Evolutionary conservation across 2,329 filamentous ascomycete species (phyloP), one percentile per base, ranked within the genome.

Genomic region (Neurospora sp.): DNA sequence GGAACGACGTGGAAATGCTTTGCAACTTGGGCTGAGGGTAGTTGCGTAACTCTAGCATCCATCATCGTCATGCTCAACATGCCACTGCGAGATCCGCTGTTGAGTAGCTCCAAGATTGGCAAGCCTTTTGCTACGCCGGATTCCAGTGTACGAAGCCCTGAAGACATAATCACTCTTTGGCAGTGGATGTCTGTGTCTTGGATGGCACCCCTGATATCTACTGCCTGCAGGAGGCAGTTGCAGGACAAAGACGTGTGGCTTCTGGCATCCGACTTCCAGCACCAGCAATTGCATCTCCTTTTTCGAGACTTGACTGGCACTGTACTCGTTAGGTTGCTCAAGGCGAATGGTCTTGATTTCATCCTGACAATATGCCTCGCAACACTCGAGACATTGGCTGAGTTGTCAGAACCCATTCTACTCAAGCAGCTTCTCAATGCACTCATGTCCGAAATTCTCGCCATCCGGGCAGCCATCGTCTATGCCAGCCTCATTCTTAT

Each of bases 151-250:
- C 89, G 92, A 69, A 88, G 86, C 43, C 90, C 93, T 0, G 93
- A 97, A 78, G 93, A 97, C 74, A 88, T 91, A 72, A 78, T 97
- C 33, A 91, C 86, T 0, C 82, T 94, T 0, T 93, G 92, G 86
- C 91, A 94, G 74, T 97, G 92, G 80, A 91, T 95, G 87, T 90
- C 88, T 6, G 90, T 97, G 37, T 91, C 88, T 0, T 97, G 93
- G 93, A 90, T 97, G 81, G 82, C 83, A 0, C 90, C 93, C 0
- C 80, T 97, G 6, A 92, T 96, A 12, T 81, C 82, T 1, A 79
- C 88, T 33, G 92, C 90, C 1, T 86, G 83, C 57, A 81, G 83
- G 38, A 83, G 88, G 52, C 90, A 93, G 74, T 82, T 97, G 8
- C 82, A 93, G 41, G 89, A 93, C 46, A 86, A 90, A 43, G 92